Evolutionary conservation across 2,329 filamentous ascomycete species (phyloP).

Genomic region (Nigrospora osmanthi): DNA sequence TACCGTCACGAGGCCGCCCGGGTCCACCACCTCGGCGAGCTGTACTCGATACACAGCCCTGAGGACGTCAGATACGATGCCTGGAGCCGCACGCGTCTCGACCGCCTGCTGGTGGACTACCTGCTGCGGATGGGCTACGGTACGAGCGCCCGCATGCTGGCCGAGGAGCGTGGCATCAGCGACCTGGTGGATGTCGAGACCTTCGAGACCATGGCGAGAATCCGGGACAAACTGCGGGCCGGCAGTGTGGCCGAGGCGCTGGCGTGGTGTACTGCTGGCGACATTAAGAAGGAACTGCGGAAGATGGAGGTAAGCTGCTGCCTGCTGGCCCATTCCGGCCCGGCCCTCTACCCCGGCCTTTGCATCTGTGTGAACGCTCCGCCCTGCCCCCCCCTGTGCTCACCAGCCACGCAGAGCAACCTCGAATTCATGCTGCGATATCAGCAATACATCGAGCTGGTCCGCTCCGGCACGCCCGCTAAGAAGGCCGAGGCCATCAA

Average conservation of each 20-base stretch:
- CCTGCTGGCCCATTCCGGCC: too few relatives aligned
- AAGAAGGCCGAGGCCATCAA: constrained; percentile 70
- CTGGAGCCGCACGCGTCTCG: constrained; percentile 76
- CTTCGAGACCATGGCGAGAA: constrained; percentile 73
- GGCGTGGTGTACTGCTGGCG: constrained; percentile 67
- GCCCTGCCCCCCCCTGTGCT: not conserved
- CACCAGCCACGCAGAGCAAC: constrained; percentile 29
- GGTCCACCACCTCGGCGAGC: constrained; percentile 70
- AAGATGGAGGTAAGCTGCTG: constrained; percentile 63
- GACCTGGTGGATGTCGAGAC: constrained; percentile 84
- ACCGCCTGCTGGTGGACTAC: constrained; percentile 87
- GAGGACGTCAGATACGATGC: constrained; percentile 90
- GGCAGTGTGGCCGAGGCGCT: constrained; percentile 73
- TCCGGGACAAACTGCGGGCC: constrained; percentile 63
- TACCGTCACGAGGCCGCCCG: constrained; percentile 70
- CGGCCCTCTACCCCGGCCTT: too few relatives aligned
- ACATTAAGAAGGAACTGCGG: constrained; percentile 87
- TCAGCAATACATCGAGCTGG: constrained; percentile 91
- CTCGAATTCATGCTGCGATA: constrained; percentile 89
- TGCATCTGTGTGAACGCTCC: not conserved
- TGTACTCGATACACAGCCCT: constrained; percentile 72
- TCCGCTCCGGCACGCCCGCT: constrained; percentile 42
- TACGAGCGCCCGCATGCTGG: constrained; percentile 67
- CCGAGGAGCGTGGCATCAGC: constrained; percentile 65
- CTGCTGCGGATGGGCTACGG: constrained; percentile 77